Conservation (phyloP, 2,329 filamentous ascomycete genomes). For the Exophiala phaeomuriformis region DNA sequence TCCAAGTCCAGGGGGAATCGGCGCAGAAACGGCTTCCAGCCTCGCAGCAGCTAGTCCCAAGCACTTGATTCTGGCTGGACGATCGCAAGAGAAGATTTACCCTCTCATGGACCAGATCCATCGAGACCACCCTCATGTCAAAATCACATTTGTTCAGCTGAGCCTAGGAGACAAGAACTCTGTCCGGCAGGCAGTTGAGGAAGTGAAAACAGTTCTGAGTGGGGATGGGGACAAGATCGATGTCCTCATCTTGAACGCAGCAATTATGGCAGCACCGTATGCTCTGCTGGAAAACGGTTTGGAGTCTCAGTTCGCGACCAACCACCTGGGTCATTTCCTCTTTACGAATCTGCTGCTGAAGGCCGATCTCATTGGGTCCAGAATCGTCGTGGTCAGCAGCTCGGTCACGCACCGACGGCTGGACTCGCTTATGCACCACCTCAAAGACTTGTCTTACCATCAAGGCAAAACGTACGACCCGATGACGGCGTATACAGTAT, state of each 20-base stretch:
- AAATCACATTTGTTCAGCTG: slow-evolving; percentile 19
- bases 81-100: slow-evolving; percentile 26
- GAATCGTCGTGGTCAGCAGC: slow-evolving; percentile 31
- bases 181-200: slow-evolving; percentile 26
- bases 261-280: slow-evolving; percentile 34
- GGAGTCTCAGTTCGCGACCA: slow-evolving; percentile 36
- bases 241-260: slow-evolving; percentile 41
- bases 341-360: slow-evolving; percentile 37
- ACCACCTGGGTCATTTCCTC: slow-evolving; percentile 37
- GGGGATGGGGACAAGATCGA: slow-evolving; percentile 30
- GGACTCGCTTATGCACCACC: slow-evolving; percentile 28
- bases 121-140: slow-evolving; percentile 7
- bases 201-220: slow-evolving; percentile 30
- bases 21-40: slow-evolving; percentile 28
- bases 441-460: slow-evolving; percentile 32
- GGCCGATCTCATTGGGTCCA: slow-evolving; percentile 20
- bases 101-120: slow-evolving; percentile 26
- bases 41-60: slow-evolving; percentile 28
- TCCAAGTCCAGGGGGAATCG: slow-evolving; percentile 25
- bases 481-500: slow-evolving; percentile 40
- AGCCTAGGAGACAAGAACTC: slow-evolving; percentile 16
- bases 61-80: slow-evolving; percentile 29
- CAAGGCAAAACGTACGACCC: slow-evolving; percentile 30
- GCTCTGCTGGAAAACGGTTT: slow-evolving; percentile 30
- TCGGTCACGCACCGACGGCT: slow-evolving; percentile 11